Conservation (phyloP, 768 basidiomycete genomes). For the Leucosporidium yakuticum region DNA sequence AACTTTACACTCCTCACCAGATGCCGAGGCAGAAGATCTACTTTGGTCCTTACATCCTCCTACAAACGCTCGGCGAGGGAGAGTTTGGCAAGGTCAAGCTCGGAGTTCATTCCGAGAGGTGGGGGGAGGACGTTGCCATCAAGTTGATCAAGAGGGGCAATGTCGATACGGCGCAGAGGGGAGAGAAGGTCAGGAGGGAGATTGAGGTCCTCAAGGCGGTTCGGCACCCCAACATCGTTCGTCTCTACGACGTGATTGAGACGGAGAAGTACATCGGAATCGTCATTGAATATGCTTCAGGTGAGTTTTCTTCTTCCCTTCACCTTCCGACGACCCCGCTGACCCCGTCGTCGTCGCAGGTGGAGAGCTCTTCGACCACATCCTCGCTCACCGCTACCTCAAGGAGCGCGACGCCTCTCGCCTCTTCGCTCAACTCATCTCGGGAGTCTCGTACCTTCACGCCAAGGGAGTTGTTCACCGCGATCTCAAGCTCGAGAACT, state of each 20-base stretch:
- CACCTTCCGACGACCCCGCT: background rate
- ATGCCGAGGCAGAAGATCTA: constrained; percentile 43
- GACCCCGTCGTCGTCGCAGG: constrained; percentile 36
- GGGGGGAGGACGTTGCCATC: constrained; percentile 97
- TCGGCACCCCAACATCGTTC: constrained; percentile 96
- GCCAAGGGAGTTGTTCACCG: constrained; percentile 99
- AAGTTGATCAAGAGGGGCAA: constrained; percentile 92
- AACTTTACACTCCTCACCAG: constrained; percentile 34
- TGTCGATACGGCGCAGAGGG: constrained; percentile 70
- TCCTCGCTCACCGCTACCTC: constrained; percentile 93
- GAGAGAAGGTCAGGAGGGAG: constrained; percentile 94
- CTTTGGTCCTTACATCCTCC: constrained; percentile 89
- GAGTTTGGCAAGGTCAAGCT: constrained; percentile 99
- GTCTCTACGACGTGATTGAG: constrained; percentile 96
- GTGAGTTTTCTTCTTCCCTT: constrained; percentile 42
- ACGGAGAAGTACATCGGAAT: constrained; percentile 99
- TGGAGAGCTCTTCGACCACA: constrained; percentile 97
- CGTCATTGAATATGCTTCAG: constrained; percentile 95
- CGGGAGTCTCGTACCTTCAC: constrained; percentile 98
- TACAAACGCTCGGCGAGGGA: constrained; percentile 95
- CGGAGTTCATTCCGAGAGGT: constrained; percentile 75
- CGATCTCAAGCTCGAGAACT: constrained; percentile 96
- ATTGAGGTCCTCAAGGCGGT: constrained; percentile 93
- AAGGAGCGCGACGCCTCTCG: constrained; percentile 89
- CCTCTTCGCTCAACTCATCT: constrained; percentile 95